A percentile compares a stretch with the other conserved stretches of the same genome.
Conservation (phyloP, 164 flowering plant genomes). For the Akebia trifoliata region DNA sequence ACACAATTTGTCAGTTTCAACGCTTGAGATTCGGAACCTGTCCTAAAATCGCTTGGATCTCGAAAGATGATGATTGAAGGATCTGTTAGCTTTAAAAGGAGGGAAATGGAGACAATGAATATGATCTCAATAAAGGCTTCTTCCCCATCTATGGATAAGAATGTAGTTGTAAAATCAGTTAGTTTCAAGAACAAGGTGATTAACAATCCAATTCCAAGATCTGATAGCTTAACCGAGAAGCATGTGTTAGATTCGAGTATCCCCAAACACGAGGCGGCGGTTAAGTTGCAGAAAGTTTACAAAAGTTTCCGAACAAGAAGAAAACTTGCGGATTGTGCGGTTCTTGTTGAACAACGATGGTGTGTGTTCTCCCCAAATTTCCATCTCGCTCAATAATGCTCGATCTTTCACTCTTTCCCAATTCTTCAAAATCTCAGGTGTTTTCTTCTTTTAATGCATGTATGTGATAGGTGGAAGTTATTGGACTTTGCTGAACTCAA, state of each 20-base stretch:
- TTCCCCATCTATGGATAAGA: constrained; percentile 17
- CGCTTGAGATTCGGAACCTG: too few relatives aligned
- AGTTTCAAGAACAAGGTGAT: constrained; percentile 15
- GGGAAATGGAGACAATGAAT: constrained; percentile 38
- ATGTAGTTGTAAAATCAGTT: constrained; percentile 6
- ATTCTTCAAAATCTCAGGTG: neutral
- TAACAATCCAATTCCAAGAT: constrained; percentile 3
- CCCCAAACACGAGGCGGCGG: constrained; percentile 75
- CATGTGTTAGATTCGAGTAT: constrained; percentile 23
- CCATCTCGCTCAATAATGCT: neutral
- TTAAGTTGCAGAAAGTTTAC: constrained; percentile 89
- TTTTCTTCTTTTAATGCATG: neutral
- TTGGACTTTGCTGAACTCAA: constrained; percentile 88
- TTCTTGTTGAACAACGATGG: constrained; percentile 85
- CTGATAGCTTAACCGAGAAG: constrained; percentile 16
- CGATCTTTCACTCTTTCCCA: neutral
- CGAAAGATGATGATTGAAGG: constrained; percentile 30
- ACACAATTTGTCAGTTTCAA: too few relatives aligned
- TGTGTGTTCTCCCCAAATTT: constrained; percentile 18
- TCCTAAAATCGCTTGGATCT: too few relatives aligned
- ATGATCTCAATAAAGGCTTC: constrained; percentile 31
- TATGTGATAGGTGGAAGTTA: constrained; percentile 32
- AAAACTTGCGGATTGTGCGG: constrained; percentile 93
- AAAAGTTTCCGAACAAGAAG: constrained; percentile 89
- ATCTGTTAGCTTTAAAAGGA: constrained; percentile 49